These are phyloP conservation scores for Prunus mongolica DNA, from an alignment of 306 rosid species.

Conservation along the genomic window DNA sequence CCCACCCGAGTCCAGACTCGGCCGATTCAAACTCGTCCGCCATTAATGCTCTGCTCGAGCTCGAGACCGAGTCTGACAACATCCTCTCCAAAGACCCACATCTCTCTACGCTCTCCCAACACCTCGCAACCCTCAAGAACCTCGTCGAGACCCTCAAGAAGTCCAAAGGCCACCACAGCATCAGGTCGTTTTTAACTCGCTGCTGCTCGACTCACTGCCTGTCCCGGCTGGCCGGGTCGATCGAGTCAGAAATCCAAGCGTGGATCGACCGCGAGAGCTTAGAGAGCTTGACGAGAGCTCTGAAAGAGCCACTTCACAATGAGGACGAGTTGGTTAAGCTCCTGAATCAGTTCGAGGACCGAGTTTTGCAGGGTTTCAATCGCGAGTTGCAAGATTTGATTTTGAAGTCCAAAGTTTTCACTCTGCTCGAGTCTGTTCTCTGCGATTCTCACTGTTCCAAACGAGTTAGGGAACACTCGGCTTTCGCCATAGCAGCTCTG, in stretches of 20 bases:
- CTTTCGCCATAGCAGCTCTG: slow-evolving; percentile 38
- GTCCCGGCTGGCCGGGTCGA: slow-evolving; percentile 58
- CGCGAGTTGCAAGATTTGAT: slow-evolving; percentile 66
- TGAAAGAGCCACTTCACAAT: slow-evolving; percentile 11
- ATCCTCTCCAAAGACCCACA: slow-evolving; percentile 59
- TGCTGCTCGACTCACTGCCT: slow-evolving; percentile 55
- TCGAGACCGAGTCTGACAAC: slow-evolving; percentile 56
- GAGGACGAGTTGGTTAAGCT: slow-evolving; percentile 35
- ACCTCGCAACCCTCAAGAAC: slow-evolving; percentile 54
- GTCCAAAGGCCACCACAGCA: slow-evolving; percentile 21
- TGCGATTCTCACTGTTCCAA: slow-evolving; percentile 34
- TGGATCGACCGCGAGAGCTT: slow-evolving; percentile 86
- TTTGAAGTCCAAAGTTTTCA: slow-evolving; percentile 55
- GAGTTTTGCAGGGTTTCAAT: slow-evolving; percentile 59
- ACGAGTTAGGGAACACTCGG: slow-evolving; percentile 51
- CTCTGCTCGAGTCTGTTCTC: slow-evolving; percentile 41
- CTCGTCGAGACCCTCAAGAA: slow-evolving; percentile 42
- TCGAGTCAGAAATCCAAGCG: slow-evolving; percentile 68
- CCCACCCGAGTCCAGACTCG: slow-evolving; percentile 38
- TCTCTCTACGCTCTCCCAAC: slow-evolving; percentile 47
- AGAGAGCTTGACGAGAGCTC: slow-evolving; percentile 27
- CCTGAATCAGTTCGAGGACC: slow-evolving; percentile 48
- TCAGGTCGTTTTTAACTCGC: slow-evolving; percentile 63
- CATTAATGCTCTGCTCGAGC: slow-evolving; percentile 71
- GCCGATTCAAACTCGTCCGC: slow-evolving; percentile 55